Percentiles rank a stretch among this genome's conserved stretches.
Evolutionary conservation across 2,329 filamentous ascomycete genomes (phyloP).

Genomic region (Metarhizium anisopliae): DNA sequence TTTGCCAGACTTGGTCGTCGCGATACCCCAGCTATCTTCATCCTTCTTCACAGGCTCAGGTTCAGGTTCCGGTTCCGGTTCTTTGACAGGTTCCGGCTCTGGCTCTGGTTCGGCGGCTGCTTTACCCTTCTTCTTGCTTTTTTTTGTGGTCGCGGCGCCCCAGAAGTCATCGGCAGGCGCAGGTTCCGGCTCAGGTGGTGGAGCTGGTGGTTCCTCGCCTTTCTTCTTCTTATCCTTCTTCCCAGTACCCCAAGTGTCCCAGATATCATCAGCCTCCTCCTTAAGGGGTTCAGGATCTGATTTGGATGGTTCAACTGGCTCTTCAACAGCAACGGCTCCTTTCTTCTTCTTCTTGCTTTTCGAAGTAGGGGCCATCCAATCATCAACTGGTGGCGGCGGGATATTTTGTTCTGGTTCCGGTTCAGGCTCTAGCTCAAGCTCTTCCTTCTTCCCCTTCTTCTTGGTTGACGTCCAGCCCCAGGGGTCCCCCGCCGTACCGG

Average conservation of each 20-base stretch:
- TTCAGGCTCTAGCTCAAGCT: constrained; percentile 15
- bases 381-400: constrained; percentile 11
- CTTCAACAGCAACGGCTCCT: constrained; percentile 13
- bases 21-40: constrained; percentile 21
- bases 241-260: constrained; percentile 19
- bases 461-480: constrained; percentile 28
- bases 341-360: constrained; percentile 32
- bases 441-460: constrained; percentile 32
- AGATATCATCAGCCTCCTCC: constrained; percentile 20
- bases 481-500: constrained; percentile 12
- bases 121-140: constrained; percentile 29
- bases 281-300: constrained; percentile 17
- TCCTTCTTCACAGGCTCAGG: constrained; percentile 18
- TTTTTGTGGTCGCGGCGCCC: constrained; percentile 11
- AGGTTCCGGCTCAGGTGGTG: not conserved
- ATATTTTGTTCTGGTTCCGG: constrained; percentile 9
- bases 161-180: not conserved
- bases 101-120: constrained; percentile 12
- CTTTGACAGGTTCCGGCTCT: constrained; percentile 16
- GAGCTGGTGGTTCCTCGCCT: constrained; percentile 3
- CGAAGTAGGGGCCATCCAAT: constrained; percentile 11
- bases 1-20: constrained; percentile 19
- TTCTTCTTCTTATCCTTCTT: constrained; percentile 20
- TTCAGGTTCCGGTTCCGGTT: constrained; percentile 14
- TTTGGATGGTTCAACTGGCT: constrained; percentile 13